phyloP scores from a whole-genome alignment of 2,329 filamentous ascomycete genomes.

The Ophiostoma sp. region DNA sequence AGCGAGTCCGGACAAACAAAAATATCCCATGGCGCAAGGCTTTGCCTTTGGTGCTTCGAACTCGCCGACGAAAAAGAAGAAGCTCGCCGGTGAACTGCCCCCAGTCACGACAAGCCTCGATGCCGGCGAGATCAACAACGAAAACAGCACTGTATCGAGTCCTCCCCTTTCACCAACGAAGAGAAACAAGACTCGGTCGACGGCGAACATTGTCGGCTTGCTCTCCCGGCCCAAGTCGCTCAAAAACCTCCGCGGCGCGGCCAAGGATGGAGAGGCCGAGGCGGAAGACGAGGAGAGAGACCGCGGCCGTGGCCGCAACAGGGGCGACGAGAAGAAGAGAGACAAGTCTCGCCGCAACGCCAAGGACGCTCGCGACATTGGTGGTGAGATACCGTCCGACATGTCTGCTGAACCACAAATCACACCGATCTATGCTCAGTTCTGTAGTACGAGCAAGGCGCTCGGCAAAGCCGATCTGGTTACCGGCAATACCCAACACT shows the following conservation, averaged over 20 bases:
- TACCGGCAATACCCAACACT: constrained; percentile 14
- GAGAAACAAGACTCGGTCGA: constrained; percentile 74
- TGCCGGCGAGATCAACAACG: background rate
- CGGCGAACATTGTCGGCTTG: constrained; percentile 72
- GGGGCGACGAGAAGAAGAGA: constrained; percentile 76
- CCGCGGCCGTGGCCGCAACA: constrained; percentile 24
- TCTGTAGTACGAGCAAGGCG: constrained; percentile 38
- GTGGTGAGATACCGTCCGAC: background rate
- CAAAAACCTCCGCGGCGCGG: constrained; percentile 55
- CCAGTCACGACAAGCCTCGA: background rate
- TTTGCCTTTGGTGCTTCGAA: background rate
- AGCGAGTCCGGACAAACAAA: constrained; percentile 29
- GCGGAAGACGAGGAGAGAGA: constrained; percentile 28
- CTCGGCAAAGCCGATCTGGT: constrained; percentile 16
- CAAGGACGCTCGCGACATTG: constrained; percentile 34
- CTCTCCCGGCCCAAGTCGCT: constrained; percentile 69
- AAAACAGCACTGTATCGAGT: background rate
- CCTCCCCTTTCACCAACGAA: constrained; percentile 46
- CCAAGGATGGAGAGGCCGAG: constrained; percentile 27
- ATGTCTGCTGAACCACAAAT: constrained; percentile 30
- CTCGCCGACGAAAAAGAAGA: constrained; percentile 22
- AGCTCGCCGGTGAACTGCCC: background rate
- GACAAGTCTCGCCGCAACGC: constrained; percentile 50
- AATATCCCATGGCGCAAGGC: constrained; percentile 7
- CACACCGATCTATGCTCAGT: constrained; percentile 80